Base-by-base conservation (phyloP, 164 flowering plant species). In the Cinnamomum chago region DNA sequence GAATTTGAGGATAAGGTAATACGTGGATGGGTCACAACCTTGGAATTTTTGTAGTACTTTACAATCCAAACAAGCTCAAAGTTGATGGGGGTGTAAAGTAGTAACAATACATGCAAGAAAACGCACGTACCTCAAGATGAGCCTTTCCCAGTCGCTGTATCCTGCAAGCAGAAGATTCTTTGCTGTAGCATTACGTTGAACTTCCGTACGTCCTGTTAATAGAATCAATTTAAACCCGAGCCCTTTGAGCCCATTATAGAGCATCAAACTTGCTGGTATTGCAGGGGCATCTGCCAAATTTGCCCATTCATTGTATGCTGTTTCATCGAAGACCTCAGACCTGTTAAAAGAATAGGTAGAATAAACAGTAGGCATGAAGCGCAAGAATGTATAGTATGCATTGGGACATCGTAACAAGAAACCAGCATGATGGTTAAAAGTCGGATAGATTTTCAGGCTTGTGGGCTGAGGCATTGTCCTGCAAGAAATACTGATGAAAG, bases 141-240 rank as follows among this genome's bases (percentile, higher is more conserved):
- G 95, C 81, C 76, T 87, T 73, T 90, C 83, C 92, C 96, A 95
- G 47, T 81, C 73, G 28, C 9, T 66, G 81, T 80, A 93, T n/a
- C 99, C 99, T 18, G 88, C 86, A 30, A n/a, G 50, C 2, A 79
- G 28, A 35, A 95, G 90, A 81, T 95, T 92, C 65, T 78, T 77
- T 40, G 7, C 79, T 0, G 98, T 92, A 62, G 47, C 75, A 40
- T 83, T 84, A 75, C 97, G 86, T 67, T 89, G 91, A 75, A 18
- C 50, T 80, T 92, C 97, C 17, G 30, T 50, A 28, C 99, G 82
- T n/a, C 98, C 99, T 0, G 99, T 95, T 66, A 95, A 76, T 20
- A 95, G 73, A 76, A 95, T 52, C 58, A 92, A 51, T 27, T 72
- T 86, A 73, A 93, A 88, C 2, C 97, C 97, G 27, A 92, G 73